Evolutionary conservation across 2,329 filamentous ascomycete genomes (phyloP), one percentile per base, ranked within the genome.

Genomic region (Exophiala xenobiotica): DNA sequence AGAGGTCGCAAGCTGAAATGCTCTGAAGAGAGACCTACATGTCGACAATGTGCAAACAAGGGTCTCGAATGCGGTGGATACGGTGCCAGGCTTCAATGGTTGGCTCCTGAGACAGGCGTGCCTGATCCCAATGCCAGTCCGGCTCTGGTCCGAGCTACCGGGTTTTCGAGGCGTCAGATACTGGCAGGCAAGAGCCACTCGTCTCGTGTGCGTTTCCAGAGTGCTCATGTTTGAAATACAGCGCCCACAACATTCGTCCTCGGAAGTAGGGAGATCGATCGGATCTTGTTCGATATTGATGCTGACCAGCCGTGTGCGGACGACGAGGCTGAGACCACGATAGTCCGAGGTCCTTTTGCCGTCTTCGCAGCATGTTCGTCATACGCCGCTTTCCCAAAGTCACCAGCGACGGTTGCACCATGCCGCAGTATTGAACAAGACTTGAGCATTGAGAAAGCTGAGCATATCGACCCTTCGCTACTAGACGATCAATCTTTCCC

Each of bases 1-100:
- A 52, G 62, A 22, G 63, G 61, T 14, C 60, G 63, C 42, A 66
- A 66, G 54, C 57, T 64, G 19, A 67, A 66, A 59, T 67, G 63
- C 43, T 65, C 64, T 35, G 64, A 66, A 43, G 61, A 62, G 22
- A 22, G 11, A 40, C 51, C 49, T 14, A 39, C 18, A 11, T 52
- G 49, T 35, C 49, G 22, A 26, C 49, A 52, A 33, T 52, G 49
- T 37, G 9, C 26, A 14, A 52, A 31, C 24, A 42, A 40, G 23
- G 20, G 29, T 29, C 33, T 44, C 20, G 14, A 29, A 14, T 52
- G 49, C 24, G 49, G 23, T 8, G 49, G 49, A 1, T 47, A 47
- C 26, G 35, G 31, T 27, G 26, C 33, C 11, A 27, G 44, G 8
- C 14, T 47, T 14, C 44, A 47, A 20, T 47, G 44, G 44, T 18